phyloP scores from a whole-genome alignment of 2,329 filamentous ascomycete genomes.

The Aspergillus thermomutatus region DNA sequence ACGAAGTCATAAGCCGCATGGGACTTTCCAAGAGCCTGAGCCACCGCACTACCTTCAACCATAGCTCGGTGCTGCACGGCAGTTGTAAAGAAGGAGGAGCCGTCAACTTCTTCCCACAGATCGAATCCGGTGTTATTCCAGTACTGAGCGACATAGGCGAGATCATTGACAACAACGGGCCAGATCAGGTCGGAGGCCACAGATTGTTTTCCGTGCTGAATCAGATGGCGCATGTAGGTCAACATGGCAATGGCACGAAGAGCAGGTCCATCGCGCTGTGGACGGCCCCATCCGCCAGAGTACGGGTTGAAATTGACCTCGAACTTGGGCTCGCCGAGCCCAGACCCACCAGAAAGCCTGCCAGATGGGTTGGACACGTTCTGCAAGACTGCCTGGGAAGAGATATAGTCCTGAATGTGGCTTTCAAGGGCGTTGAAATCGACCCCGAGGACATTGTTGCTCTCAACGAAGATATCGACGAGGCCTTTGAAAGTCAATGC shows the following conservation, averaged over 20 bases:
- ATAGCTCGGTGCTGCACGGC: conserved; percentile 63
- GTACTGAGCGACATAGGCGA: conserved; percentile 58
- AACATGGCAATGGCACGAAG: conserved; percentile 70
- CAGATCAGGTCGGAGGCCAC: conserved; percentile 58
- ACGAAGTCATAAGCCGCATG: conserved; percentile 57
- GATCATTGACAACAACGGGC: conserved; percentile 71
- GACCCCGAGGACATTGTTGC: conserved; percentile 40
- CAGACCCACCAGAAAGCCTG: conserved; percentile 40
- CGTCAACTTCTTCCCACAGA: conserved; percentile 76
- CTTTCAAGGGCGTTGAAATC: conserved; percentile 48
- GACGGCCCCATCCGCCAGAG: conserved; percentile 65
- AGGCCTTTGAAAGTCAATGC: conserved; percentile 66
- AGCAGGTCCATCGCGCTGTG: conserved; percentile 73
- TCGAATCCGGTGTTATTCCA: conserved; percentile 60
- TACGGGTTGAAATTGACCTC: conserved; percentile 61
- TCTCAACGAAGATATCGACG: conserved; percentile 62
- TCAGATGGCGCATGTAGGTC: conserved; percentile 68
- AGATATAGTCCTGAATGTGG: conserved; percentile 64
- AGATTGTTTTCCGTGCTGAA: conserved; percentile 54
- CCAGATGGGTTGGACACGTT: conserved; percentile 66
- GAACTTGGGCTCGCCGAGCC: conserved; percentile 70
- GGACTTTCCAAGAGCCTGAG: conserved; percentile 56
- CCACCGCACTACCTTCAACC: conserved; percentile 59
- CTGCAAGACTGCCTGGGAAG: conserved; percentile 62
- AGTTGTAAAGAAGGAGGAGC: conserved; percentile 74